A percentile compares a stretch with the other conserved stretches of the same genome.
These are phyloP conservation scores for Groenewaldozyma sp. DNA, from an alignment of 1,139 yeast genomes.

Conservation along the genomic window DNA sequence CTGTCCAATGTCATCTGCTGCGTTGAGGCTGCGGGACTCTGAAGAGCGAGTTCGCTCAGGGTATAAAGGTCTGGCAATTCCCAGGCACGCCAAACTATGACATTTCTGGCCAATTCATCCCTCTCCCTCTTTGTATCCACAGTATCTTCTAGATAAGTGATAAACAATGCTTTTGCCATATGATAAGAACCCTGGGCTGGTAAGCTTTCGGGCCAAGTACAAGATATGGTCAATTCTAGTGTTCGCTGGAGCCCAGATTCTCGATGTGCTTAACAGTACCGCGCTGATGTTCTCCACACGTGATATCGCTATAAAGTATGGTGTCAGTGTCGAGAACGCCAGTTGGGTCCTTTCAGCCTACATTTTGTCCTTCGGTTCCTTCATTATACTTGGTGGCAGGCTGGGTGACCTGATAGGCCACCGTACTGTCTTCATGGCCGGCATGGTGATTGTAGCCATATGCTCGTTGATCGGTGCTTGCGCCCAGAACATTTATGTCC, in stretches of 20 bases:
- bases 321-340: constrained; percentile 22
- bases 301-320: constrained; percentile 21
- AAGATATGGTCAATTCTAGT: constrained; percentile 9
- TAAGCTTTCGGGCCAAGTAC: constrained; percentile 5
- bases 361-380: constrained; percentile 32
- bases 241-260: constrained; percentile 17
- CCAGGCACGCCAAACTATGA: too few relatives aligned
- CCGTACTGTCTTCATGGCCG: constrained; percentile 22
- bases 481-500: constrained; percentile 23
- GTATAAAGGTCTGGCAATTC: too few relatives aligned
- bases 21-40: too few relatives aligned
- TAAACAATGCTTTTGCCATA: background rate
- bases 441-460: constrained; percentile 19
- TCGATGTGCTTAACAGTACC: constrained; percentile 23
- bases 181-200: background rate
- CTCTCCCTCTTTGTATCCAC: too few relatives aligned
- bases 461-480: constrained; percentile 28
- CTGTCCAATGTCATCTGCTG: too few relatives aligned
- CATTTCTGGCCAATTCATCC: too few relatives aligned
- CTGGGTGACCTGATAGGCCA: constrained; percentile 32
- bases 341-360: constrained; percentile 34
- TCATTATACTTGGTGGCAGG: constrained; percentile 33
- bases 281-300: constrained; percentile 24
- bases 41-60: too few relatives aligned
- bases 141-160: too few relatives aligned